Conservation (phyloP, 257 asterid genomes). For the Petrea volubilis region DNA sequence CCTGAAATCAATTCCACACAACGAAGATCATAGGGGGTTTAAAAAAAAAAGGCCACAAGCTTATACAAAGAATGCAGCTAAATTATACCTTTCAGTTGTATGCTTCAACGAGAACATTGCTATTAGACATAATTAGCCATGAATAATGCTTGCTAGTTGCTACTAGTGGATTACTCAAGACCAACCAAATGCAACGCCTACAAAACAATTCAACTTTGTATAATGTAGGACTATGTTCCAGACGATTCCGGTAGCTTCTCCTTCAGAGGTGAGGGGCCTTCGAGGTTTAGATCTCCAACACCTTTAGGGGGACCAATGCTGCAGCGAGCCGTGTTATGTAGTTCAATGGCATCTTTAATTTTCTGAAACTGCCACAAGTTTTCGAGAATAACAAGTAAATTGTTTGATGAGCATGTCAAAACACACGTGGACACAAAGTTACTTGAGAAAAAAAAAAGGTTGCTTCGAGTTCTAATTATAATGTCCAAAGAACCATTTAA, state of each 20-base stretch:
- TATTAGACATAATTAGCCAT: slow-evolving; percentile 25
- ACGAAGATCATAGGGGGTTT: not conserved
- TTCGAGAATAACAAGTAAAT: not conserved
- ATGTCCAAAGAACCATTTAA: not conserved
- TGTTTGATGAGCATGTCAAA: not conserved
- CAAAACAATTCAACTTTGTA: not conserved
- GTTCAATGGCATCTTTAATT: slow-evolving; percentile 77
- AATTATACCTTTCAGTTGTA: not conserved
- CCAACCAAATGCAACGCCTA: slow-evolving; percentile 1
- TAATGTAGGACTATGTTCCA: slow-evolving; percentile 27
- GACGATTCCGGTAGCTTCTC: slow-evolving; percentile 48
- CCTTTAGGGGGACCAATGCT: slow-evolving; percentile 91
- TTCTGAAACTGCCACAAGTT: slow-evolving; percentile 69
- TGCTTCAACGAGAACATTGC: slow-evolving; percentile 6
- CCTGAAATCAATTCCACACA: not conserved
- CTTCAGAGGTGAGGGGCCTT: slow-evolving; percentile 42
- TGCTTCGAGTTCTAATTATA: not conserved
- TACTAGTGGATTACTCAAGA: slow-evolving; percentile 13
- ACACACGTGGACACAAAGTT: not conserved
- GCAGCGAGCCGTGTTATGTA: slow-evolving; percentile 84
- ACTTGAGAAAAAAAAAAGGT: not conserved
- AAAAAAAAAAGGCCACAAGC: not conserved
- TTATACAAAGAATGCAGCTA: slow-evolving; percentile 12
- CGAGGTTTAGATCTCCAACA: slow-evolving; percentile 64
- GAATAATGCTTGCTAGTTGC: slow-evolving; percentile 14